Evolutionary conservation across 169 alveolate species (phyloP), one percentile per base, ranked within the genome.

Genomic region (Fabrea salina): DNA sequence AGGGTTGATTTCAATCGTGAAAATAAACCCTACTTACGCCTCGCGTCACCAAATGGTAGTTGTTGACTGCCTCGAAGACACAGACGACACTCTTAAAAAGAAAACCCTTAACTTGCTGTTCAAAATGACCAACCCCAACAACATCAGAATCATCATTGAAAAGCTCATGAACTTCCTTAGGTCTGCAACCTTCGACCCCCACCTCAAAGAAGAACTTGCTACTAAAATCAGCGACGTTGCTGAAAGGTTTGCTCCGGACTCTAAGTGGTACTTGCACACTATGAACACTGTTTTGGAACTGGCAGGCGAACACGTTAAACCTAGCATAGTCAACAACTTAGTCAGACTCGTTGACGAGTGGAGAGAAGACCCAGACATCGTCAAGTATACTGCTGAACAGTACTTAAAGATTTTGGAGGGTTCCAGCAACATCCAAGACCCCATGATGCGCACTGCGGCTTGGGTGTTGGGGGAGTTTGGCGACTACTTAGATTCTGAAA

Each of bases 51-150:
- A 97, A 92, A 89, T 91, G 84, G 94, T 92, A 44, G 97, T 97
- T 0, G 98, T 97, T 33, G 99, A 97, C 70, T 97, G 99, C 67
- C 85, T 97, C 5, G 99, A 97, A 87, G 98, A 96, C 74, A 91
- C 96, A 8, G 99, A 97, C 77, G 99, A 96, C 40, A 96, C 99
- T 8, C 86, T 97, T 41, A 95, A 97, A 83, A 88, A 95, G 67
- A 94, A 95, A 82, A 97, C 99, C 5, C 88, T 97, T 53, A 97
- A 93, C 74, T 81, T 97, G 49, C 91, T 94, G 47, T 97, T 86
- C 82, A 95, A 91, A 79, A 96, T 97, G 98, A 95, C 99, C n/a
- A 97, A 96, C 81, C 92, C 97, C 33, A 87, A 88, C 43, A 97
- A 97, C 83, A 97, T 95, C 11, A 96, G 93, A 71, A 98, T 95